A percentile compares a stretch with the other conserved stretches of the same genome.
Conservation (phyloP, 495 filamentous ascomycete genomes). For the Xeromyces bisporus region DNA sequence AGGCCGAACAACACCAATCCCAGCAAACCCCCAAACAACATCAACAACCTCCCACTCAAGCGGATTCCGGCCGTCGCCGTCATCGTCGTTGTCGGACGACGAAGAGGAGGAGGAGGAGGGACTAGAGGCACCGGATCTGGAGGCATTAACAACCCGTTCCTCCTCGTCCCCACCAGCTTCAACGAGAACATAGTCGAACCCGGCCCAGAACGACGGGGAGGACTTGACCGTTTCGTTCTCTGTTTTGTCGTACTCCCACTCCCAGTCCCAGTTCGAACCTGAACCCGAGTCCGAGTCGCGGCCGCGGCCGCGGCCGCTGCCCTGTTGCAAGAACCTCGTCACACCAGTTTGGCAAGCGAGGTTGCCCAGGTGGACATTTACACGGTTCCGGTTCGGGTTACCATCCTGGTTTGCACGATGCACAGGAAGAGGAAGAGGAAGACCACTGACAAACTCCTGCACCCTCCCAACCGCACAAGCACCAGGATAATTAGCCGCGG, state of each 20-base stretch:
- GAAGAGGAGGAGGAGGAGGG: too few relatives aligned
- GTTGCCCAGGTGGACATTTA: slow-evolving; percentile 63
- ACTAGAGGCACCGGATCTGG: slow-evolving; percentile 18
- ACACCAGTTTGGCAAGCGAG: slow-evolving; percentile 87
- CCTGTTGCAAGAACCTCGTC: slow-evolving; percentile 58
- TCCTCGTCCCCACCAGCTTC: slow-evolving; percentile 38
- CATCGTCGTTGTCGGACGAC: too few relatives aligned
- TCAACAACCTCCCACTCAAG: slow-evolving; percentile 67
- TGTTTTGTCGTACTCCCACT: slow-evolving; percentile 41
- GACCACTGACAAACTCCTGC: too few relatives aligned
- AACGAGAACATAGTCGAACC: slow-evolving; percentile 66
- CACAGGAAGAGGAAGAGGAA: slow-evolving; percentile 21
- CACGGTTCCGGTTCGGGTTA: too few relatives aligned
- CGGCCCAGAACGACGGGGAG: slow-evolving; percentile 54
- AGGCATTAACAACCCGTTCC: too few relatives aligned
- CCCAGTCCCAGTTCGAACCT: too few relatives aligned
- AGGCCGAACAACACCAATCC: slow-evolving; percentile 47
- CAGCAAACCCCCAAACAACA: slow-evolving; percentile 52
- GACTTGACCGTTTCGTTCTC: slow-evolving; percentile 34
- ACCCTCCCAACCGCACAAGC: slow-evolving; percentile 58
- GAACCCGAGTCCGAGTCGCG: too few relatives aligned
- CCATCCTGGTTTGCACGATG: too few relatives aligned
- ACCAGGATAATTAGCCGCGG: slow-evolving; percentile 78
- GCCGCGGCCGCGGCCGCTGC: slow-evolving; percentile 1
- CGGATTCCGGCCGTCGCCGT: too few relatives aligned